phyloP scores from a whole-genome alignment of 106 monocot genomes.

The Cymbidium sinense region DNA sequence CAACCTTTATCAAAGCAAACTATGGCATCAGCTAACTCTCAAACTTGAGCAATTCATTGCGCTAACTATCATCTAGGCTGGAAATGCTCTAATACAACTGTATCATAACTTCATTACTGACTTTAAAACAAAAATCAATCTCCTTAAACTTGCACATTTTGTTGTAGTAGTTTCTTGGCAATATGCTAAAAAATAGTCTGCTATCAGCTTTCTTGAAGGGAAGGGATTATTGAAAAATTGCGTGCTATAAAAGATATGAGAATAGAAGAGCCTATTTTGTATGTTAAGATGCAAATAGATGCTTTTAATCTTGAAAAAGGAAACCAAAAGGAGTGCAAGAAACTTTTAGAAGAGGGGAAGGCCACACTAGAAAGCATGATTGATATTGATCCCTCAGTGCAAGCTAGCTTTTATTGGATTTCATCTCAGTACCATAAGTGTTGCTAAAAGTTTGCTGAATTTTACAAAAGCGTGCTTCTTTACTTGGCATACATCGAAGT shows the following conservation, averaged over 20 bases:
- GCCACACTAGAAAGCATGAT: constrained; percentile 74
- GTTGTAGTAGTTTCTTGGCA: constrained; percentile 75
- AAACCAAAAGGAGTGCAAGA: constrained; percentile 76
- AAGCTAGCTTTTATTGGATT: constrained; percentile 89
- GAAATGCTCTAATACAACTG: constrained; percentile 88
- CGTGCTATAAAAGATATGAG: constrained; percentile 49
- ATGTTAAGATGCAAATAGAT: constrained; percentile 94
- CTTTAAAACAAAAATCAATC: constrained; percentile 98
- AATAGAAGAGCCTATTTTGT: constrained; percentile 77
- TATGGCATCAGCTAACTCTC: constrained; percentile 61
- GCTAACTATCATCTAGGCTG: constrained; percentile 49
- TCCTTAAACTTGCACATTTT: constrained; percentile 92
- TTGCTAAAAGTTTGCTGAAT: constrained; percentile 87
- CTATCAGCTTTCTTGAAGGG: constrained; percentile 84
- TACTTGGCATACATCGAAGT: constrained; percentile 90
- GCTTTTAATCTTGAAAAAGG: constrained; percentile 72
- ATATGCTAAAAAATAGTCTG: constrained; percentile 77
- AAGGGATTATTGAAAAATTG: constrained; percentile 81
- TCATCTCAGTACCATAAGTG: constrained; percentile 87
- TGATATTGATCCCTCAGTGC: constrained; percentile 93
- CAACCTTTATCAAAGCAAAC: constrained; percentile 46
- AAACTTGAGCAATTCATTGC: constrained; percentile 61
- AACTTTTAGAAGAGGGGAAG: constrained; percentile 85
- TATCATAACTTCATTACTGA: constrained; percentile 95
- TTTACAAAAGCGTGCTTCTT: constrained; percentile 86